Base-by-base conservation (phyloP, 306 rosid genomes). In the Castanea mollissima region DNA sequence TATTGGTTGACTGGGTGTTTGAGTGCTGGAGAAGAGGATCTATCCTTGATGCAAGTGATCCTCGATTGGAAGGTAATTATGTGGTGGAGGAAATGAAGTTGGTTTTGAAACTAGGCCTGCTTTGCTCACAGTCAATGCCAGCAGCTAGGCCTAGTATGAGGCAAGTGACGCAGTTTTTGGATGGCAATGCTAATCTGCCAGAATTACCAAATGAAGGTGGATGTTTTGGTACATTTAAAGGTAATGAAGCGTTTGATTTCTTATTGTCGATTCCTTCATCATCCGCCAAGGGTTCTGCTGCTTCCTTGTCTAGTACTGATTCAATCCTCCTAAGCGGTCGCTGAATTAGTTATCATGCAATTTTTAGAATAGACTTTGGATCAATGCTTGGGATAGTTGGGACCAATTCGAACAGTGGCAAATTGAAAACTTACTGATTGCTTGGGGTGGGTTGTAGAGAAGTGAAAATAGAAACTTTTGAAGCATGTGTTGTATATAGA, bases 131-230 rank as follows among this genome's bases (percentile, higher is more conserved):
- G 38, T 71, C 79, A 7, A 75, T 77, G 76, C 89, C 89, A 5
- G 51, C 67, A 32, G 78, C 75, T 38, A 86, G 97, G 78, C 97
- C 97, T 54, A 86, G 78, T 59, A 91, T 91, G 93, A 76, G 87
- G 29, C 92, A 88, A 46, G 85, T 91, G 54, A 31, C 80, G 62
- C 86, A 81, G 81, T 88, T 81, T 69, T 82, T 91, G 77, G 90
- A 86, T 10, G 86, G 77, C 23, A 85, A 86, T 20, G 49, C 60
- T 31, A 4, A 65, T 78, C 19, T 86, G 32, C 90, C 83, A 4
- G 87, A 86, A 4, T 2, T 72, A 4, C 73, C 76, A 13, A 15
- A 29, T 59, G 67, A 46, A 13, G 25, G 35, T 5, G 55, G 13
- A 23, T 31, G 67, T 52, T 32, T 70, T 6, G 16, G 63, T 73